Conservation (phyloP, 305 asterid species). For the Solanum hybrid region DNA sequence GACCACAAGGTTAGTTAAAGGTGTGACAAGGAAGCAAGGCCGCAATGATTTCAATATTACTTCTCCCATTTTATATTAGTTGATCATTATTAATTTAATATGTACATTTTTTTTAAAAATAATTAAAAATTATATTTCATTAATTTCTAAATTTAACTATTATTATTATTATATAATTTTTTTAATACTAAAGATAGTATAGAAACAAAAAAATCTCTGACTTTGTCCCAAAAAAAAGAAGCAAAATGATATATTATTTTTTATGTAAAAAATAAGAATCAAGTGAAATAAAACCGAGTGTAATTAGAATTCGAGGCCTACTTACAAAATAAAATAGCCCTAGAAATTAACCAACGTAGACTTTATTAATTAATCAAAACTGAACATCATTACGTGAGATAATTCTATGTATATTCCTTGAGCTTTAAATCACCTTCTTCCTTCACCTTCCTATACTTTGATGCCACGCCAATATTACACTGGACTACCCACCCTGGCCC, state of each 20-base stretch:
- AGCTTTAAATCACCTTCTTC: constrained; percentile 13
- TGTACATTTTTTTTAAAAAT: fast-evolving
- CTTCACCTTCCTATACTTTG: constrained; percentile 38
- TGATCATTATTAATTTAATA: not conserved
- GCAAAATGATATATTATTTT: not conserved
- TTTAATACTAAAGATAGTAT: not conserved
- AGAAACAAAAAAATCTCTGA: not conserved
- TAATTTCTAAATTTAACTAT: not conserved
- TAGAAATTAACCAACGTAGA: not conserved
- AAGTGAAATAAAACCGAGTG: not conserved
- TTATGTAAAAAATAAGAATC: no score
- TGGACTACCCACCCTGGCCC: not conserved
- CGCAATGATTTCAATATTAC: not conserved
- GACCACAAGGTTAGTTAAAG: constrained; percentile 42
- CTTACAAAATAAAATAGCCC: constrained; percentile 19
- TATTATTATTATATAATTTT: not conserved
- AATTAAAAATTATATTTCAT: not conserved
- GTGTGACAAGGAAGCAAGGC: constrained; percentile 35
- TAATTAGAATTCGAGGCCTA: not conserved
- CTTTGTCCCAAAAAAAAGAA: not conserved
- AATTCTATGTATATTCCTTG: constrained; percentile 11
- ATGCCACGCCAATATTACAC: constrained; percentile 28
- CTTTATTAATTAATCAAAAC: constrained; percentile 14
- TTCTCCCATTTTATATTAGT: no score
- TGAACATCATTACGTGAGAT: constrained; percentile 23